A percentile compares a stretch with the other conserved stretches of the same genome.
phyloP scores from a whole-genome alignment of 768 basidiomycete species.

The Leucocoprinus leucothites region DNA sequence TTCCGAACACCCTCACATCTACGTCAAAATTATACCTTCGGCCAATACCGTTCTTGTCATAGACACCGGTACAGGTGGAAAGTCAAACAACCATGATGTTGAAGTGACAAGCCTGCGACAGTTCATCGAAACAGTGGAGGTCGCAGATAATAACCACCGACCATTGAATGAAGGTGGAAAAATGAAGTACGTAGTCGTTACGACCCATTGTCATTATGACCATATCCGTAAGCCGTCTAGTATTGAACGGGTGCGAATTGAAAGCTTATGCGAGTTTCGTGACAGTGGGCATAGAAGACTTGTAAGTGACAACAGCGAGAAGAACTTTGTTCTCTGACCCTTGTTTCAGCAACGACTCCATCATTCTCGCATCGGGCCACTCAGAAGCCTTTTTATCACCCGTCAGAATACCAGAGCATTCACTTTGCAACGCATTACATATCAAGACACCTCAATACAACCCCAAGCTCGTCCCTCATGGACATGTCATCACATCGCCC shows the following conservation, averaged over 20 bases:
- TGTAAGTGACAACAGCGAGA: constrained; percentile 24
- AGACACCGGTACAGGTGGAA: constrained; percentile 56
- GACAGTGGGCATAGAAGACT: constrained; percentile 48
- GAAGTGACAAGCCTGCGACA: constrained; percentile 40
- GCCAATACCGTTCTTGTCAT: constrained; percentile 43
- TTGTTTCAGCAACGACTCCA: constrained; percentile 33
- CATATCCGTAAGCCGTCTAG: constrained; percentile 44
- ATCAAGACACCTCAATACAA: constrained; percentile 43
- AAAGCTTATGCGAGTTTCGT: not conserved
- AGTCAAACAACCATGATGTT: constrained; percentile 35
- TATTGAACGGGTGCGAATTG: not conserved
- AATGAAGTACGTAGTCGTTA: constrained; percentile 44
- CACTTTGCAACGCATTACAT: constrained; percentile 39
- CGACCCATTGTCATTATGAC: constrained; percentile 57
- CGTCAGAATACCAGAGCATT: constrained; percentile 38
- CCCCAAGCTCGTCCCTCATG: constrained; percentile 44
- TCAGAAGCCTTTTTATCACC: constrained; percentile 41
- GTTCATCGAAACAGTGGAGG: constrained; percentile 44
- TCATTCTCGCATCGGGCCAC: constrained; percentile 46
- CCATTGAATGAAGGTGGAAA: constrained; percentile 42
- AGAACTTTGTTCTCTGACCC: not conserved
- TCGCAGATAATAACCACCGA: constrained; percentile 38
- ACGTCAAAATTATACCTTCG: constrained; percentile 39
- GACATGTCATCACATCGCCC: constrained; percentile 27
- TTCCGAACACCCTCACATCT: constrained; percentile 53